Base-by-base conservation (phyloP, 768 basidiomycete genomes). In the Holtermannia corniformis region DNA sequence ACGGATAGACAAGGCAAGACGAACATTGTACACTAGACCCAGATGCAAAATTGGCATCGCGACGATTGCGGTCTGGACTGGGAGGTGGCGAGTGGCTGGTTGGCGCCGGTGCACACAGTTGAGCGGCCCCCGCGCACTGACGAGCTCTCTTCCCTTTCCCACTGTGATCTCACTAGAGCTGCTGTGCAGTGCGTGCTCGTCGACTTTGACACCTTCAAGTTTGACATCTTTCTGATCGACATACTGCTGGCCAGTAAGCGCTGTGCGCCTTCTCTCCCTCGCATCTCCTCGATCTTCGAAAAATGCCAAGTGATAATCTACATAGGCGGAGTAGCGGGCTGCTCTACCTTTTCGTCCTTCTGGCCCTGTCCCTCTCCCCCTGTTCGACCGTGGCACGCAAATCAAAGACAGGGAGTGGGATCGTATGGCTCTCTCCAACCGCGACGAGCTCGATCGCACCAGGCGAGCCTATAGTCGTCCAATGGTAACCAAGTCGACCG, bases 381-480 rank as follows among this genome's bases (percentile, higher is more conserved):
- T n/a, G n/a, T 49, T 11, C 46, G 5, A 24, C 46, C 22, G 7
- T 27, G 46, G 46, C n/a, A 47, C 7, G 25, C 22, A 47, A 20
- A 19, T 5, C 50, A 41, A 47, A 16, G 27, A 47, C 11, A 12
- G 20, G 21, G 13, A 11, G 20, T 32, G 48, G 37, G 1, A 44
- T 56, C 3, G 45, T 47, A 4, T 56, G 54, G 54, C 43, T 56
- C 10, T 32, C 37, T 7, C 54, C 54, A 4, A 14, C 25, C 20
- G 10, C 32, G n/a, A 50, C 45, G n/a, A 44, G 21, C 19, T n/a
- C 27, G 13, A 14, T 47, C 22, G 37, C 20, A 37, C 47, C 54
- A 7, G 54, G 54, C 41, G 13, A 48, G 37, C 11, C 49, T 37
- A n/a, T 56, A 12, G 51, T 45, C n/a, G 54, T 42, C 3, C 50